Conservation (phyloP, 768 basidiomycete species). For the Amanita jacksonii region DNA sequence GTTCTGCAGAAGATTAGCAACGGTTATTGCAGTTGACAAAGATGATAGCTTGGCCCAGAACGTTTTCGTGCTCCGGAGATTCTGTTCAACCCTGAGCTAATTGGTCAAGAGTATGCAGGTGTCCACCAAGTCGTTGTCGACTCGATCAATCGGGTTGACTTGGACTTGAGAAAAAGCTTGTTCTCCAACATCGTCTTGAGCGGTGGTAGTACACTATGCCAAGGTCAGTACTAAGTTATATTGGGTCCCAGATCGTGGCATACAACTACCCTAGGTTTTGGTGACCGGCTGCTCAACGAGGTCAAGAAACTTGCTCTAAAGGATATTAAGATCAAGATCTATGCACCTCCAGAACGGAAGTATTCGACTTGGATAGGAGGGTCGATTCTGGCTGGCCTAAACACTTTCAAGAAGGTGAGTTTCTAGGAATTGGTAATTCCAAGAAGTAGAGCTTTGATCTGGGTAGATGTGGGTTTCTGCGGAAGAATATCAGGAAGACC, state of each 20-base stretch:
- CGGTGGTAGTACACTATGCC: constrained; percentile 92
- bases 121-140: constrained; percentile 99
- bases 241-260: constrained; percentile 3
- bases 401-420: constrained; percentile 91
- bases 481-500: constrained; percentile 98
- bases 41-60: constrained; percentile 76
- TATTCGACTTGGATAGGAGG: constrained; percentile 98
- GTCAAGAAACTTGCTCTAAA: constrained; percentile 93
- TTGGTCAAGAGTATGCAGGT: constrained; percentile 93
- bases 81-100: constrained; percentile 92
- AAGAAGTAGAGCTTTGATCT: constrained; percentile 9
- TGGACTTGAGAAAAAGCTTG: constrained; percentile 90
- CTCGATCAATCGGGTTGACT: constrained; percentile 91
- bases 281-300: constrained; percentile 92
- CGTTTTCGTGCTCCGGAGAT: constrained; percentile 97
- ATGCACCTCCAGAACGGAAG: constrained; percentile 98
- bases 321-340: constrained; percentile 98
- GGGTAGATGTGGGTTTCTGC: constrained; percentile 98
- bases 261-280: constrained; percentile 54
- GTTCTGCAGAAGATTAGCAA: too few species aligned
- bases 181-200: constrained; percentile 96
- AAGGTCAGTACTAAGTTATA: constrained; percentile 44
- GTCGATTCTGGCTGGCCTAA: constrained; percentile 90
- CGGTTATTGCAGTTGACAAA: constrained; percentile 12
- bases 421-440: background rate